Conservation (phyloP, 208 protist genomes). For the Trypanosoma cruzi region DNA sequence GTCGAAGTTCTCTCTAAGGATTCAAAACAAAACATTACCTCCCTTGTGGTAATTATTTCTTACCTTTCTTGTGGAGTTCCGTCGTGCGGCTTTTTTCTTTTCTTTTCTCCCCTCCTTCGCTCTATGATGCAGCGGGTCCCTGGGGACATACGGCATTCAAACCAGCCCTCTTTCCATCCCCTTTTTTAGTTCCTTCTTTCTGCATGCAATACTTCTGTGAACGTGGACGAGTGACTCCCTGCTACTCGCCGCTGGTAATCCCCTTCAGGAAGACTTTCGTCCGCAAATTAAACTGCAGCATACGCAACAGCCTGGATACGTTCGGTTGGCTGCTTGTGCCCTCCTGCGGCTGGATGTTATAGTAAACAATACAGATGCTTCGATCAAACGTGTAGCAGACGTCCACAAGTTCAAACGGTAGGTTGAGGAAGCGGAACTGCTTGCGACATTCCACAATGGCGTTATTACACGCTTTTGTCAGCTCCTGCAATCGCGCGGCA, state of each 20-base stretch:
- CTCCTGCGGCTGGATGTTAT: conserved; percentile 34
- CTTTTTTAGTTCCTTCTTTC: neutral
- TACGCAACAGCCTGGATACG: conserved; percentile 43
- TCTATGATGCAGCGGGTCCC: no score
- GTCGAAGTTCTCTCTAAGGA: no score
- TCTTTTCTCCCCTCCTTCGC: conserved; percentile 4
- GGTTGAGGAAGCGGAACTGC: conserved; percentile 62
- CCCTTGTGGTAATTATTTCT: no score
- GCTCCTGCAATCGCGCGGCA: conserved; percentile 27
- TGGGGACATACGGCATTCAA: no score
- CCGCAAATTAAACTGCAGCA: conserved; percentile 51
- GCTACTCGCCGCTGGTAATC: conserved; percentile 10
- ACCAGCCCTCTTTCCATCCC: neutral
- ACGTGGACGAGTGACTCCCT: neutral
- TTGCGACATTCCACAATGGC: conserved; percentile 55
- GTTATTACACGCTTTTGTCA: conserved; percentile 24
- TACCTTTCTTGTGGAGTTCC: no score
- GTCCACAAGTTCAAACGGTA: conserved; percentile 57
- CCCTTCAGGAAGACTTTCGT: conserved; percentile 49
- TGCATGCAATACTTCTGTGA: neutral
- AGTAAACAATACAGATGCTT: conserved; percentile 60
- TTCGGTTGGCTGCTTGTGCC: conserved; percentile 41
- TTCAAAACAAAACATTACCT: no score
- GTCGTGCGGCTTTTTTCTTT: conserved; percentile 14
- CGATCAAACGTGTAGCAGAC: conserved; percentile 68